phyloP scores from a whole-genome alignment of 768 basidiomycete genomes.

The Leccinum imitatum region DNA sequence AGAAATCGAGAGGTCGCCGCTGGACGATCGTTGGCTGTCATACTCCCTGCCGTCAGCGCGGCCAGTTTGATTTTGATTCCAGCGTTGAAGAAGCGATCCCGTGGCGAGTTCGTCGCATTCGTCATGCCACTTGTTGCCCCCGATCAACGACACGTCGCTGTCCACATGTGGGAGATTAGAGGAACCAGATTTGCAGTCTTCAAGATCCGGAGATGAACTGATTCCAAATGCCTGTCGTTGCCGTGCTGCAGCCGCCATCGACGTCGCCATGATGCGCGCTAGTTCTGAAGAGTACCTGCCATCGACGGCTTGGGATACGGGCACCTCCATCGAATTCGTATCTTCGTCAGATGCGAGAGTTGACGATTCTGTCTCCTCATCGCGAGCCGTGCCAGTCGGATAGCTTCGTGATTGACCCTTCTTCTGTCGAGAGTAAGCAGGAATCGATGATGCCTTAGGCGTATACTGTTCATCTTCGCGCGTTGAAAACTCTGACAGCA shows the following conservation, averaged over 20 bases:
- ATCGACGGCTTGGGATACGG: not conserved
- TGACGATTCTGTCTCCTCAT: slow-evolving; percentile 16
- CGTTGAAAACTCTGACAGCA: slow-evolving; percentile 4
- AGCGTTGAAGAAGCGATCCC: slow-evolving; percentile 30
- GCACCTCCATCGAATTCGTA: slow-evolving; percentile 1
- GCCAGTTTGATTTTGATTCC: slow-evolving; percentile 7
- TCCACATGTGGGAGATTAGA: slow-evolving; percentile 37
- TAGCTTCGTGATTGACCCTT: slow-evolving; percentile 1
- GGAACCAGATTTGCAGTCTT: slow-evolving; percentile 1
- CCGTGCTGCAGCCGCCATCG: slow-evolving; percentile 40
- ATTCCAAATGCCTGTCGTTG: slow-evolving; percentile 55
- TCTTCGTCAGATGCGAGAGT: slow-evolving; percentile 20
- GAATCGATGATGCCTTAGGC: slow-evolving; percentile 11
- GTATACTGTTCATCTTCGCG: slow-evolving; percentile 22
- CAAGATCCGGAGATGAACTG: slow-evolving; percentile 36
- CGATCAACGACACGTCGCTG: slow-evolving; percentile 48
- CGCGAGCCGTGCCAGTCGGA: not conserved
- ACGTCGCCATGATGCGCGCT: slow-evolving; percentile 42
- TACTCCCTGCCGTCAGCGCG: not conserved
- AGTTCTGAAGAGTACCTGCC: slow-evolving; percentile 55
- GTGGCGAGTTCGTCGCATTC: slow-evolving; percentile 31
- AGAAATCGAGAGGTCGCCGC: slow-evolving; percentile 12
- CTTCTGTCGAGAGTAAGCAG: slow-evolving; percentile 9
- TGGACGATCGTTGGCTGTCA: slow-evolving; percentile 4
- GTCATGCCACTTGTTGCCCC: slow-evolving; percentile 40